Conservation (phyloP, 805 yeast genomes). For the Saturnispora serradocipensis region DNA sequence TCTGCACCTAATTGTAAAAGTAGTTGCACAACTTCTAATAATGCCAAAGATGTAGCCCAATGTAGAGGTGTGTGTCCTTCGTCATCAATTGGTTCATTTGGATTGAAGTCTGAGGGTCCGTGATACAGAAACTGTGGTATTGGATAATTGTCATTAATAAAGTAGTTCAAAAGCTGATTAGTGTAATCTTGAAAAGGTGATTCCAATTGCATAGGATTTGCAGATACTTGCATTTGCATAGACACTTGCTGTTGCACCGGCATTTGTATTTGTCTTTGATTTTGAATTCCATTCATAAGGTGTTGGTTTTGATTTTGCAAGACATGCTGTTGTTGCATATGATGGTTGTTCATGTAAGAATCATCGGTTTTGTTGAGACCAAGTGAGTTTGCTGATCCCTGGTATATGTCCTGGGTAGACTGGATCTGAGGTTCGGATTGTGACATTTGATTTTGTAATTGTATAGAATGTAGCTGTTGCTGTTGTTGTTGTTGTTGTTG, state of each 20-base stretch:
- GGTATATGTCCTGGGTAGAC: neutral
- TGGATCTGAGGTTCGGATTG: slow-evolving; percentile 15
- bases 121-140: slow-evolving; percentile 33
- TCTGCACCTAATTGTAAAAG: slow-evolving; percentile 52
- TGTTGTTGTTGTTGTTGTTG: slow-evolving; percentile 14
- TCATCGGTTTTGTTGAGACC: neutral
- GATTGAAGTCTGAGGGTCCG: slow-evolving; percentile 56
- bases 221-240: neutral
- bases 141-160: slow-evolving; percentile 38
- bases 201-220: neutral
- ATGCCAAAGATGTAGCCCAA: slow-evolving; percentile 81
- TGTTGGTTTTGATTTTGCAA: slow-evolving; percentile 8
- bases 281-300: neutral
- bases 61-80: slow-evolving; percentile 78
- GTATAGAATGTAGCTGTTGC: slow-evolving; percentile 3
- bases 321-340: slow-evolving; percentile 13
- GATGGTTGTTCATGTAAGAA: slow-evolving; percentile 4
- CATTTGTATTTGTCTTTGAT: neutral
- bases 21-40: slow-evolving; percentile 47
- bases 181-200: slow-evolving; percentile 25
- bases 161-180: slow-evolving; percentile 38
- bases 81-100: slow-evolving; percentile 61
- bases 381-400: neutral
- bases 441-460: slow-evolving; percentile 4
- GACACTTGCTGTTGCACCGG: slow-evolving; percentile 6